phyloP scores from a whole-genome alignment of 306 rosid species.

The Inga leiocalycina region DNA sequence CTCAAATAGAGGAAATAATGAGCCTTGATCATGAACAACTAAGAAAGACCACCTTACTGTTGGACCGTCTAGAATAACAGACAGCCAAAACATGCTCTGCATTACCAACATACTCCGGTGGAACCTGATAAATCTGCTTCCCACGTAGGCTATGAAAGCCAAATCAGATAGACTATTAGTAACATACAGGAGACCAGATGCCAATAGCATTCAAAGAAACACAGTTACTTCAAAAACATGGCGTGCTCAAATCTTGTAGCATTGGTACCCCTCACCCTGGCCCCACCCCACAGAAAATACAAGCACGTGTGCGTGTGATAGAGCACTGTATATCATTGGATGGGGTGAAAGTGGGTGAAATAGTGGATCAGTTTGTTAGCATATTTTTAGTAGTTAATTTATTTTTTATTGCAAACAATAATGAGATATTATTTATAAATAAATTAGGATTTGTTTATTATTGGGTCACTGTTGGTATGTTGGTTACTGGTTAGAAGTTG shows the following conservation, averaged over 20 bases:
- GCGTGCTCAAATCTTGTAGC: neutral
- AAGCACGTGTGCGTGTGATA: neutral
- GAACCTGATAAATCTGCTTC: constrained; percentile 74
- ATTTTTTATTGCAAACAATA: neutral
- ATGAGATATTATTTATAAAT: neutral
- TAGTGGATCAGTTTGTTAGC: neutral
- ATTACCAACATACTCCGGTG: constrained; percentile 72
- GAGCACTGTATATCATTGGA: neutral
- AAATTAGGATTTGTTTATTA: too few relatives aligned
- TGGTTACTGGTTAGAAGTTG: neutral
- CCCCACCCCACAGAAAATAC: neutral
- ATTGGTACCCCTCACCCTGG: neutral
- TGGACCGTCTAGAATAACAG: constrained; percentile 55
- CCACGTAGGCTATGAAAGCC: constrained; percentile 74
- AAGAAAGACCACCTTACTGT: constrained; percentile 58
- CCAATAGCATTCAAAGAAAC: constrained; percentile 18
- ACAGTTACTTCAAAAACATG: constrained; percentile 13
- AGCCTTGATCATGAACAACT: constrained; percentile 16
- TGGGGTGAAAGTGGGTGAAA: neutral
- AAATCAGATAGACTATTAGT: constrained; percentile 33
- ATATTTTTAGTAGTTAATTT: neutral
- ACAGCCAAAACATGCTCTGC: constrained; percentile 81
- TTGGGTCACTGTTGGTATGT: neutral
- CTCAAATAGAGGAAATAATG: constrained; percentile 12
- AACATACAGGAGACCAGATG: constrained; percentile 27